phyloP scores from a whole-genome alignment of 176 grass and related monocot genomes.

The Oryza rufipogon region DNA sequence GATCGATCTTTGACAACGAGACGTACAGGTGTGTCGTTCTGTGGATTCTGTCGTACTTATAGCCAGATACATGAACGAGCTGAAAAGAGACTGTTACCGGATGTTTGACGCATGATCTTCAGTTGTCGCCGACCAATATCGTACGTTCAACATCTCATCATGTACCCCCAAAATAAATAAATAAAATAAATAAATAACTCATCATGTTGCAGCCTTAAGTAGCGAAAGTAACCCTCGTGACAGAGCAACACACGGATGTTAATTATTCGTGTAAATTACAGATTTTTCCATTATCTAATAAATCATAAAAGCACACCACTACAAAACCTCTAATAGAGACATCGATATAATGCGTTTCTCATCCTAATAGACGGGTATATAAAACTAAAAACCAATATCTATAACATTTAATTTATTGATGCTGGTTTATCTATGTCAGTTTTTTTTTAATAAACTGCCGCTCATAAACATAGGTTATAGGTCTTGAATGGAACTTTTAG shows the following conservation, averaged over 20 bases:
- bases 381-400: too few species aligned
- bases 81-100: background rate
- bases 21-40: background rate
- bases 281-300: too few species aligned
- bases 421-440: too few species aligned
- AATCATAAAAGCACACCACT: too few species aligned
- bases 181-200: too few species aligned
- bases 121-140: background rate
- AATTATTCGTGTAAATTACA: background rate
- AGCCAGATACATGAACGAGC: background rate
- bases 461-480: too few species aligned
- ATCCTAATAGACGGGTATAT: too few species aligned
- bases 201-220: background rate
- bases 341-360: too few species aligned
- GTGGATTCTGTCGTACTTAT: background rate
- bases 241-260: background rate
- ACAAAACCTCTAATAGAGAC: too few species aligned
- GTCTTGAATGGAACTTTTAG: too few species aligned
- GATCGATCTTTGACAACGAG: constrained; percentile 8
- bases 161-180: background rate
- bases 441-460: too few species aligned
- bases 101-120: background rate
- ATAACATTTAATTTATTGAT: too few species aligned
- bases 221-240: background rate
- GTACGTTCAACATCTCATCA: background rate